phyloP scores from a whole-genome alignment of 768 basidiomycete species.

The Ramaria rubella region DNA sequence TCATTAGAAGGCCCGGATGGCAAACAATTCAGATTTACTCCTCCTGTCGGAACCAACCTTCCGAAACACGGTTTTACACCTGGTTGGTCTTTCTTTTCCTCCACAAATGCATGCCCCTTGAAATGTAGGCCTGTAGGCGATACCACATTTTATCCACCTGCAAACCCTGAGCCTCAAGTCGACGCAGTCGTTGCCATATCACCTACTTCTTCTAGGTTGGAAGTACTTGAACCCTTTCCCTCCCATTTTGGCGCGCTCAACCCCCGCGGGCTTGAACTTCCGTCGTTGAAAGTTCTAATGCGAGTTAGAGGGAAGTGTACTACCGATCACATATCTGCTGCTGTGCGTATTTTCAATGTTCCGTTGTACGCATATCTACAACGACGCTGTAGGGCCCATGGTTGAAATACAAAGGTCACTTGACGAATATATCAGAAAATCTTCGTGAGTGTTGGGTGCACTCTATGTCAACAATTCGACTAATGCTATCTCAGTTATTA shows the following conservation, averaged over 20 bases:
- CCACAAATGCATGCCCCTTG: not conserved
- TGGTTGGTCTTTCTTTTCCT: conserved; percentile 35
- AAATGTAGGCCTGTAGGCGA: conserved; percentile 23
- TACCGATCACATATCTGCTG: conserved; percentile 97
- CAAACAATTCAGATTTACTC: conserved; percentile 70
- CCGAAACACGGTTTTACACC: conserved; percentile 76
- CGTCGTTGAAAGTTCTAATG: conserved; percentile 77
- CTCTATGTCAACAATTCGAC: conserved; percentile 1
- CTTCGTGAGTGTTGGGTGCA: conserved; percentile 49
- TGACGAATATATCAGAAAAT: conserved; percentile 95
- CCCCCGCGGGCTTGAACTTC: conserved; percentile 62
- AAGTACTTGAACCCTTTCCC: conserved; percentile 77
- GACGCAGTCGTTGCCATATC: conserved; percentile 72
- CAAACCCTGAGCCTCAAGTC: conserved; percentile 67
- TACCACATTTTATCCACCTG: conserved; percentile 67
- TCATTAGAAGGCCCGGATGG: conserved; percentile 61
- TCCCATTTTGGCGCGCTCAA: conserved; percentile 62
- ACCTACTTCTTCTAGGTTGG: conserved; percentile 76
- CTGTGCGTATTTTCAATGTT: conserved; percentile 41
- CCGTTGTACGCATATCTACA: not conserved
- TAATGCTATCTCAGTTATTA: conserved; percentile 58
- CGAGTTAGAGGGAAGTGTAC: conserved; percentile 97
- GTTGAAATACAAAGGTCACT: conserved; percentile 97
- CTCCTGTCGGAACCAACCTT: conserved; percentile 80
- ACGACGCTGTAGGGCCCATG: conserved; percentile 68